Percentiles rank a stretch among this genome's conserved stretches.
Evolutionary conservation across 768 basidiomycete species (phyloP).

Genomic region (Termitomyces sp.): DNA sequence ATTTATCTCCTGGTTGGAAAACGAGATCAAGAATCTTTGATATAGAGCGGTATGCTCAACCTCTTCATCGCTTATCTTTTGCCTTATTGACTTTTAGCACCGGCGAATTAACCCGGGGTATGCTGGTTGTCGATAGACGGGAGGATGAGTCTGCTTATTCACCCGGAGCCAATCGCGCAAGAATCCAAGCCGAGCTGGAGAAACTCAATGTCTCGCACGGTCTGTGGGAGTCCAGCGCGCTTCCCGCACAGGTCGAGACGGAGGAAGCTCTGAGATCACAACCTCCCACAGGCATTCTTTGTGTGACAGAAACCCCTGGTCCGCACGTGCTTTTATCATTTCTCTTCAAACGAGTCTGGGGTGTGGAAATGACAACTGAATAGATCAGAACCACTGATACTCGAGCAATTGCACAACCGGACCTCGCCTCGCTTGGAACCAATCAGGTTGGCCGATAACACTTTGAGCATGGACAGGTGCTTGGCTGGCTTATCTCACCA

Average conservation of each 20-base stretch:
- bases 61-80: not conserved
- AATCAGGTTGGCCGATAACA: constrained; percentile 6
- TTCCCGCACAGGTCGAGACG: constrained; percentile 51
- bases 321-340: constrained; percentile 39
- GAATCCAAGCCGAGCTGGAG: constrained; percentile 51
- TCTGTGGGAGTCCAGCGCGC: constrained; percentile 41
- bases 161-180: constrained; percentile 58
- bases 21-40: constrained; percentile 49
- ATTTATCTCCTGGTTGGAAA: constrained; percentile 49
- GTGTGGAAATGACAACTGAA: constrained; percentile 13
- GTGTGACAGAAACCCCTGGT: constrained; percentile 63
- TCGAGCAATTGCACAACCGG: not conserved
- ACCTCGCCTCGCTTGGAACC: not conserved
- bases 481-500: constrained; percentile 12
- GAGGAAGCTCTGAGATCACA: constrained; percentile 22
- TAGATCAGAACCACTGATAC: not conserved
- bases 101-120: constrained; percentile 80
- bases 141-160: constrained; percentile 59
- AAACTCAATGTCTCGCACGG: constrained; percentile 23
- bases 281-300: constrained; percentile 31
- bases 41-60: constrained; percentile 52
- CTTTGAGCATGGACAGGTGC: not conserved
- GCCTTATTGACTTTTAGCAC: constrained; percentile 23
- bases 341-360: constrained; percentile 56
- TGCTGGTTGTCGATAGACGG: constrained; percentile 81